phyloP scores from a whole-genome alignment of 2,329 filamentous ascomycete species.

The Sclerotinia borealis region DNA sequence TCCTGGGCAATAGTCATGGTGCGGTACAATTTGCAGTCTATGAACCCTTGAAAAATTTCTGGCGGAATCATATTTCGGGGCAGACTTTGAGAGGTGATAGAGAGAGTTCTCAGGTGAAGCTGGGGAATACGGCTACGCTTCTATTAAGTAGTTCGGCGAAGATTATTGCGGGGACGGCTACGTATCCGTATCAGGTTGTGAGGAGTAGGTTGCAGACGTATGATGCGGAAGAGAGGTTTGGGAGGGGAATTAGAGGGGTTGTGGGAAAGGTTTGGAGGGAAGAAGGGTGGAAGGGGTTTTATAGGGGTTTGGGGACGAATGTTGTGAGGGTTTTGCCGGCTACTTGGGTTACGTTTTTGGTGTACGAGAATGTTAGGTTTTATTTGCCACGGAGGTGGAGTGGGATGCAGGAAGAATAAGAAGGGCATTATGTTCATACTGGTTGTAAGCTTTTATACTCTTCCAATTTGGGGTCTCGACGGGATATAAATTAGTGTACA shows the following conservation, averaged over 20 bases:
- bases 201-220: slow-evolving; percentile 86
- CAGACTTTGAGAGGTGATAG: slow-evolving; percentile 15
- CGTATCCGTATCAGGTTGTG: slow-evolving; percentile 93
- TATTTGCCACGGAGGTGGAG: slow-evolving; percentile 47
- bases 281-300: slow-evolving; percentile 80
- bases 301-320: slow-evolving; percentile 83
- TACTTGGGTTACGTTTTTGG: slow-evolving; percentile 93
- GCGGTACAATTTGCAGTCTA: slow-evolving; percentile 96
- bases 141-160: slow-evolving; percentile 75
- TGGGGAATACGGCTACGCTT: slow-evolving; percentile 53
- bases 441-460: background rate
- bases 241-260: slow-evolving; percentile 64
- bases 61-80: slow-evolving; percentile 45
- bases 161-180: slow-evolving; percentile 79
- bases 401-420: background rate
- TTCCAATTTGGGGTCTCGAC: background rate
- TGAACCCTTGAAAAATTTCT: slow-evolving; percentile 56
- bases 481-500: background rate
- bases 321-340: slow-evolving; percentile 87
- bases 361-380: slow-evolving; percentile 88
- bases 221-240: slow-evolving; percentile 69
- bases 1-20: slow-evolving; percentile 85
- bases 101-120: slow-evolving; percentile 21
- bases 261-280: slow-evolving; percentile 66
- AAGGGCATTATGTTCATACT: background rate